These are phyloP conservation scores for Crucibulum laeve DNA, from an alignment of 768 basidiomycete species.

Conservation along the genomic window DNA sequence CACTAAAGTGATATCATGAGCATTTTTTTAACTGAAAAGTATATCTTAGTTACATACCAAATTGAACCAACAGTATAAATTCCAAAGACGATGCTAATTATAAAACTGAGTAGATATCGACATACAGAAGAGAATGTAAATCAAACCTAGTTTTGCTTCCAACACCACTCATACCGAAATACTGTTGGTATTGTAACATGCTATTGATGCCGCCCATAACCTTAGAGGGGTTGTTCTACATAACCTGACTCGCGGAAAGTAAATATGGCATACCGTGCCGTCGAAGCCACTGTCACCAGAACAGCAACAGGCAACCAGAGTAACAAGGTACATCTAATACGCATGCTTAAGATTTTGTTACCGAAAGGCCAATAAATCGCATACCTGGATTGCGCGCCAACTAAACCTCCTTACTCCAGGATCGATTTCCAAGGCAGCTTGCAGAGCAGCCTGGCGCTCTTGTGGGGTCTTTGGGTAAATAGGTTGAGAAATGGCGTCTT, in stretches of 20 bases:
- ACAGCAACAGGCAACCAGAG: conserved; percentile 44
- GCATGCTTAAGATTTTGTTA: not conserved
- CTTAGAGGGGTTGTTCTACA: conserved; percentile 14
- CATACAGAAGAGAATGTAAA: not conserved
- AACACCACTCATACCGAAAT: conserved; percentile 39
- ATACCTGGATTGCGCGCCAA: conserved; percentile 31
- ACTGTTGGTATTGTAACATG: conserved; percentile 42
- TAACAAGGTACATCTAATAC: conserved; percentile 38
- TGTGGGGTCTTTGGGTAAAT: conserved; percentile 25
- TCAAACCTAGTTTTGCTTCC: conserved; percentile 38
- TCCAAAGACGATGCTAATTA: conserved; percentile 43
- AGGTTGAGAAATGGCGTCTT: conserved; percentile 8
- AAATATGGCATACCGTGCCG: conserved; percentile 34
- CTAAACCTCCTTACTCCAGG: conserved; percentile 34
- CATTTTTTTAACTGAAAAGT: not conserved
- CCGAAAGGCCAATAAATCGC: conserved; percentile 2
- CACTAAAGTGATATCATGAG: conserved; percentile 19
- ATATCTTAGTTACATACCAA: conserved; percentile 20
- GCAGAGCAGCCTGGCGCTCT: conserved; percentile 35
- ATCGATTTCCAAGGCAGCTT: conserved; percentile 35
- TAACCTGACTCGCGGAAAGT: not conserved
- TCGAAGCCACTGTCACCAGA: conserved; percentile 52
- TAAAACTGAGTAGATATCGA: not conserved
- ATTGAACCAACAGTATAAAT: conserved; percentile 46
- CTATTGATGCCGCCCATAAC: conserved; percentile 52